These are phyloP conservation scores for Naganishia vishniacii DNA, from an alignment of 768 basidiomycete genomes.

Conservation along the genomic window DNA sequence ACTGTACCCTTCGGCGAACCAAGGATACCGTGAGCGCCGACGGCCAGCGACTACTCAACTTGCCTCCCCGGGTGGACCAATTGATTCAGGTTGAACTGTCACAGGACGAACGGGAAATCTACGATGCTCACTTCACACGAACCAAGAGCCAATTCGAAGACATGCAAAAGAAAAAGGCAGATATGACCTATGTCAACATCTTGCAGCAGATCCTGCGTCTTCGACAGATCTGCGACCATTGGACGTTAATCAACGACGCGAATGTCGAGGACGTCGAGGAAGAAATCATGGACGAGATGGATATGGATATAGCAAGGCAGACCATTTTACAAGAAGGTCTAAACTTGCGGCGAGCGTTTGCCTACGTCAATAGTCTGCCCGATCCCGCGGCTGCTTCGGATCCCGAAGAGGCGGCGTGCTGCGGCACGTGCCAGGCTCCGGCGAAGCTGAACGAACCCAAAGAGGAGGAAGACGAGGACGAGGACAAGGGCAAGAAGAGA, in stretches of 20 bases:
- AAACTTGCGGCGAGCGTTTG: slow-evolving; percentile 63
- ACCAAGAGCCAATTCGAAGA: slow-evolving; percentile 58
- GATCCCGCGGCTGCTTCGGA: neutral
- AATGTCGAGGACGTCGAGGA: slow-evolving; percentile 50
- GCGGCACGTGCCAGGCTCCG: slow-evolving; percentile 22
- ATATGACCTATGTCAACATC: slow-evolving; percentile 89
- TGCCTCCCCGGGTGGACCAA: slow-evolving; percentile 87
- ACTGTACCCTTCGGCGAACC: slow-evolving; percentile 90
- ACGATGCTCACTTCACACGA: slow-evolving; percentile 68
- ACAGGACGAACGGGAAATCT: slow-evolving; percentile 72
- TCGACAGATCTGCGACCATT: slow-evolving; percentile 97
- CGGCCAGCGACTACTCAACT: slow-evolving; percentile 74
- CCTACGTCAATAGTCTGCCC: slow-evolving; percentile 57
- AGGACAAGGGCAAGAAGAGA: slow-evolving; percentile 30
- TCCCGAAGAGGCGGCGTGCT: slow-evolving; percentile 17
- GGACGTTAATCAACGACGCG: slow-evolving; percentile 65
- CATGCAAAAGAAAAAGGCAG: slow-evolving; percentile 89
- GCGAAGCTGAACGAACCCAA: slow-evolving; percentile 19
- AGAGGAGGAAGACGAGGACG: slow-evolving; percentile 50
- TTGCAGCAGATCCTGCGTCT: slow-evolving; percentile 91
- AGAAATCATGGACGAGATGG: slow-evolving; percentile 51
- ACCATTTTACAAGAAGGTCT: slow-evolving; percentile 75
- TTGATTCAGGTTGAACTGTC: slow-evolving; percentile 79
- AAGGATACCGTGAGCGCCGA: slow-evolving; percentile 79
- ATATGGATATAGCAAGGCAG: slow-evolving; percentile 63